Evolutionary conservation across 2,329 filamentous ascomycete genomes (phyloP).

Genomic region (Colletotrichum brevisporum): DNA sequence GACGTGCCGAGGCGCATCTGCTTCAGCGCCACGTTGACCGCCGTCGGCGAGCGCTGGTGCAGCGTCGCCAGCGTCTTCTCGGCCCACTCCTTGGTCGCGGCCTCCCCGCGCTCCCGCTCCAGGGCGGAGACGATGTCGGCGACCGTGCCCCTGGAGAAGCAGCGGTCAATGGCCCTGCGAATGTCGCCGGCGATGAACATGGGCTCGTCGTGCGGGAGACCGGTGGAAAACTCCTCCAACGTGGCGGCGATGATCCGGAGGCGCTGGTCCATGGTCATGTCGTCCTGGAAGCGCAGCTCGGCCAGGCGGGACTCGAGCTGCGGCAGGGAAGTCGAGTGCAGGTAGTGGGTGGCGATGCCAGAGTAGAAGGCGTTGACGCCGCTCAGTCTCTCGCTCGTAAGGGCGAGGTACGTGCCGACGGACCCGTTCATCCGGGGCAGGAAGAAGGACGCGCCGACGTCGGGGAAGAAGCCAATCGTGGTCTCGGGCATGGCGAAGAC

Average conservation of each 20-base stretch:
- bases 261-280: slow-evolving; percentile 73
- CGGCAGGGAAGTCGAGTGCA: slow-evolving; percentile 89
- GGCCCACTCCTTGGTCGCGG: slow-evolving; percentile 80
- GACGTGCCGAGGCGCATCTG: slow-evolving; percentile 82
- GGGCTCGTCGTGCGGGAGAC: slow-evolving; percentile 81
- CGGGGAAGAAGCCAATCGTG: slow-evolving; percentile 98
- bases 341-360: slow-evolving; percentile 94
- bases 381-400: slow-evolving; percentile 87
- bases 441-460: slow-evolving; percentile 97
- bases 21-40: slow-evolving; percentile 85
- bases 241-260: slow-evolving; percentile 84
- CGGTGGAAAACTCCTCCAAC: slow-evolving; percentile 91
- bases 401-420: slow-evolving; percentile 90
- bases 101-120: slow-evolving; percentile 65
- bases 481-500: slow-evolving; percentile 99
- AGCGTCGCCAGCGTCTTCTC: slow-evolving; percentile 82
- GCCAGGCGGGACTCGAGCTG: slow-evolving; percentile 87
- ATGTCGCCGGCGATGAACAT: slow-evolving; percentile 77
- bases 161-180: slow-evolving; percentile 87
- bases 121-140: slow-evolving; percentile 80
- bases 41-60: slow-evolving; percentile 84
- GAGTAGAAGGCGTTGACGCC: slow-evolving; percentile 91
- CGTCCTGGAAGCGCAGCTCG: slow-evolving; percentile 90
- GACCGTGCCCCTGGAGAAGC: slow-evolving; percentile 78
- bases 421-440: slow-evolving; percentile 89